Evolutionary conservation across 805 yeast genomes (phyloP).

Genomic region (Nakazawaea laoshanensis): DNA sequence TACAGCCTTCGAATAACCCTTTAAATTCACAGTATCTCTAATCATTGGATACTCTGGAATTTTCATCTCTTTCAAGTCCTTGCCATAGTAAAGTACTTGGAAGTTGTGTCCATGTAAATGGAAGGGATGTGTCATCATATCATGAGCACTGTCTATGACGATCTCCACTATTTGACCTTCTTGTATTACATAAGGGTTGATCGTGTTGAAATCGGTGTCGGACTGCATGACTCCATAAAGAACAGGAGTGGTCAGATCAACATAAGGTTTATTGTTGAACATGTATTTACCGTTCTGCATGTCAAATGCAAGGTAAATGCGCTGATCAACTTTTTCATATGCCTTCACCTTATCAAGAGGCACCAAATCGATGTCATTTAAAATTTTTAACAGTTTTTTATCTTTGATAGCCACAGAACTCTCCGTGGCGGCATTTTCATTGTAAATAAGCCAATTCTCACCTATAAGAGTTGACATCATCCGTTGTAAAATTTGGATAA

Average conservation of each 20-base stretch:
- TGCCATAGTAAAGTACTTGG: slow-evolving; percentile 30
- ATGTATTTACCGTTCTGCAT: slow-evolving; percentile 35
- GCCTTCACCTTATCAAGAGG: slow-evolving; percentile 14
- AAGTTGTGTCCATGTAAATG: slow-evolving; percentile 39
- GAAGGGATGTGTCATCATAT: slow-evolving; percentile 39
- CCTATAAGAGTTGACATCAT: slow-evolving; percentile 34
- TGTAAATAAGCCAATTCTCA: slow-evolving; percentile 23
- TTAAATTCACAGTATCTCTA: slow-evolving; percentile 32
- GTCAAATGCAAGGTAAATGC: slow-evolving; percentile 25
- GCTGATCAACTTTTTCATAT: slow-evolving; percentile 20
- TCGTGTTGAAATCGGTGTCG: slow-evolving; percentile 24
- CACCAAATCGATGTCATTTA: slow-evolving; percentile 28
- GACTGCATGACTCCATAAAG: slow-evolving; percentile 28
- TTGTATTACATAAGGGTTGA: slow-evolving; percentile 30
- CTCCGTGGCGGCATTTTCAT: slow-evolving; percentile 13
- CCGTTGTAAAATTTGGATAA: slow-evolving; percentile 28
- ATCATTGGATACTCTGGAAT: slow-evolving; percentile 32
- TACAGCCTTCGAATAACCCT: slow-evolving; percentile 31
- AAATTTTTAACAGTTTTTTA: slow-evolving; percentile 17
- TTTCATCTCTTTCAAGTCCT: slow-evolving; percentile 23
- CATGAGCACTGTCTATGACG: slow-evolving; percentile 30
- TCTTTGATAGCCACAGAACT: slow-evolving; percentile 29
- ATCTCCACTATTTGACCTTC: slow-evolving; percentile 31
- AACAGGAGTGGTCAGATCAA: slow-evolving; percentile 33
- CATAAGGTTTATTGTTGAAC: slow-evolving; percentile 29